Evolutionary conservation across 2,329 filamentous ascomycete species (phyloP).

Genomic region (Plectosphaerella plurivora): DNA sequence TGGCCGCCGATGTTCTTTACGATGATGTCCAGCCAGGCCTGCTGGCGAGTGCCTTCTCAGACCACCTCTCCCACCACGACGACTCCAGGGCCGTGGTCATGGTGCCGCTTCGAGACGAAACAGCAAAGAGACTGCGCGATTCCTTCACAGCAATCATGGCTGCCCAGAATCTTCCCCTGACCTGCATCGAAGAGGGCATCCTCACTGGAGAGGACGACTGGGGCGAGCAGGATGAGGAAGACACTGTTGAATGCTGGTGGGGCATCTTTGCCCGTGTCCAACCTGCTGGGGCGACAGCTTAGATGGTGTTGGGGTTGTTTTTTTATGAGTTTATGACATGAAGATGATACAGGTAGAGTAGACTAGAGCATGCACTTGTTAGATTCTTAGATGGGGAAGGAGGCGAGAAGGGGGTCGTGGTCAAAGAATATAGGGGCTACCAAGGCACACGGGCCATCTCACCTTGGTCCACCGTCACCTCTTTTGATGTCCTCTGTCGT

Average conservation of each 20-base stretch:
- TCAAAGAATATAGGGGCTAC: too few relatives aligned
- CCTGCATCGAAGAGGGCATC: conserved; percentile 55
- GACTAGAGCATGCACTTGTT: too few relatives aligned
- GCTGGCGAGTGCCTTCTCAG: conserved; percentile 64
- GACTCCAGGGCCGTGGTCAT: conserved; percentile 71
- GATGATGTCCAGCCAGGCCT: conserved; percentile 75
- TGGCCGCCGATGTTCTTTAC: conserved; percentile 86
- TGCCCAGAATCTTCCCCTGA: conserved; percentile 37
- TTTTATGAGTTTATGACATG: too few relatives aligned
- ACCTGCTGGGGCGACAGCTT: not conserved
- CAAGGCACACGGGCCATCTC: too few relatives aligned
- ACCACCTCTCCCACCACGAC: conserved; percentile 55
- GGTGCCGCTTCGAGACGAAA: conserved; percentile 72
- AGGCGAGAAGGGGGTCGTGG: too few relatives aligned
- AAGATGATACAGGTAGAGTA: too few relatives aligned
- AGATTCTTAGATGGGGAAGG: too few relatives aligned
- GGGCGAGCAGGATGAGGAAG: conserved; percentile 47
- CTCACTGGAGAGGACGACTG: conserved; percentile 71
- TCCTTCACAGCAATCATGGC: conserved; percentile 61
- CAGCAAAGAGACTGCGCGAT: conserved; percentile 55
- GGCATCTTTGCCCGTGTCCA: conserved; percentile 44
- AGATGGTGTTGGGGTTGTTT: too few relatives aligned
- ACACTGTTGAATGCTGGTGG: conserved; percentile 63
- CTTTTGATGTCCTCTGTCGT: too few relatives aligned
- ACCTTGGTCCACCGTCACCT: too few relatives aligned